Evolutionary conservation across 495 filamentous ascomycete genomes (phyloP).

Genomic region (Penicillium ucsense): DNA sequence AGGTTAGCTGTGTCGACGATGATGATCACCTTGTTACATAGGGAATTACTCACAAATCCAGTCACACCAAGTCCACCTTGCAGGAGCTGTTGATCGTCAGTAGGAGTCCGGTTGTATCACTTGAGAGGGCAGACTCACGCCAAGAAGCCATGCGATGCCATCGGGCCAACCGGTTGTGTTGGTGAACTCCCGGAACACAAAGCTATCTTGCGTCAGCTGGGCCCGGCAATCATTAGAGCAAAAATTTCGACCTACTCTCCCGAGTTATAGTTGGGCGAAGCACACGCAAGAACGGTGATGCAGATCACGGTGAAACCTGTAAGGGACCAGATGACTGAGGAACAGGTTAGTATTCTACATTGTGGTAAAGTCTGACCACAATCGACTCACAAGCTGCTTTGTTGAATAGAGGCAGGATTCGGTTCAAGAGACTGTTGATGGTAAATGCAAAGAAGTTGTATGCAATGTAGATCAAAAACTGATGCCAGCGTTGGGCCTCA

Average conservation of each 20-base stretch:
- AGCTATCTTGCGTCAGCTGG: slow-evolving; percentile 37
- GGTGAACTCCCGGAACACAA: slow-evolving; percentile 49
- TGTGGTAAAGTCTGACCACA: not conserved
- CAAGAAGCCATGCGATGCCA: slow-evolving; percentile 55
- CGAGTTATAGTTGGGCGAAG: slow-evolving; percentile 51
- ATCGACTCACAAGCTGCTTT: slow-evolving; percentile 38
- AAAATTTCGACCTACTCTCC: slow-evolving; percentile 43
- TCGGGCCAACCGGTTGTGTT: slow-evolving; percentile 55
- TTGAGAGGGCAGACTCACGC: slow-evolving; percentile 23
- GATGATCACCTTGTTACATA: not conserved
- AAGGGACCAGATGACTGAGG: slow-evolving; percentile 53
- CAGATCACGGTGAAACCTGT: slow-evolving; percentile 58
- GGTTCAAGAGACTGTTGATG: slow-evolving; percentile 59
- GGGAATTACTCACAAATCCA: slow-evolving; percentile 38
- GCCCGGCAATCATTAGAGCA: slow-evolving; percentile 14
- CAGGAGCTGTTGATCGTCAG: slow-evolving; percentile 26
- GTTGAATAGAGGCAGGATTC: slow-evolving; percentile 53
- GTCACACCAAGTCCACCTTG: slow-evolving; percentile 54
- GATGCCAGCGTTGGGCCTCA: slow-evolving; percentile 53
- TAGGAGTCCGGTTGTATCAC: not conserved
- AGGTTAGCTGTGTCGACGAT: slow-evolving; percentile 4
- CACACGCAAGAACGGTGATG: slow-evolving; percentile 54
- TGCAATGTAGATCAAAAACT: slow-evolving; percentile 63
- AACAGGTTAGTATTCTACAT: slow-evolving; percentile 2
- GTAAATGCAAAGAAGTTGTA: slow-evolving; percentile 53